phyloP scores from a whole-genome alignment of 2,329 filamentous ascomycete genomes.

The Xylariaceae sp. region DNA sequence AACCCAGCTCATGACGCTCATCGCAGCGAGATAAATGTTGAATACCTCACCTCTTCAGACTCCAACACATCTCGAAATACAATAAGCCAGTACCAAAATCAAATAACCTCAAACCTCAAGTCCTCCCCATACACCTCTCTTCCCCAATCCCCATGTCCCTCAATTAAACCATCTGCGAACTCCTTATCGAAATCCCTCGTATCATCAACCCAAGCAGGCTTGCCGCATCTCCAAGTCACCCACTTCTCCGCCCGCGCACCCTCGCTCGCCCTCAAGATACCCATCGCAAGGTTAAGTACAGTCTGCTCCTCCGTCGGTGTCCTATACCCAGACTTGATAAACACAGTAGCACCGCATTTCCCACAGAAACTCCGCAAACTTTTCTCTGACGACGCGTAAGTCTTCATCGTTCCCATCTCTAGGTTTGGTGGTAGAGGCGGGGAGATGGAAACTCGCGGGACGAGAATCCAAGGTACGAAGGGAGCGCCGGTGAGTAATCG shows the following conservation, averaged over 20 bases:
- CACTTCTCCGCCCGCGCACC: conserved; percentile 35
- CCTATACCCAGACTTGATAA: conserved; percentile 32
- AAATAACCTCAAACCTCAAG: conserved; percentile 12
- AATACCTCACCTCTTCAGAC: too few relatives aligned
- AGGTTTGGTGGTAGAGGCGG: conserved; percentile 34
- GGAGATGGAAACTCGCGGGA: conserved; percentile 37
- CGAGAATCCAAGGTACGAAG: conserved; percentile 41
- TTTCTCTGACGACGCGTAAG: conserved; percentile 32
- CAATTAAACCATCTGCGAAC: conserved; percentile 35
- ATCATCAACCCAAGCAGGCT: conserved; percentile 35
- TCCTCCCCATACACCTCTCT: conserved; percentile 33
- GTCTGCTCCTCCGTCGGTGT: conserved; percentile 30
- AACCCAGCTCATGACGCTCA: too few relatives aligned
- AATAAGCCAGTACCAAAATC: too few relatives aligned
- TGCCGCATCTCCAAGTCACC: conserved; percentile 44
- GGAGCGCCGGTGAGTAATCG: conserved; percentile 42
- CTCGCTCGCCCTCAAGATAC: conserved; percentile 44
- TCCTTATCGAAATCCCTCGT: conserved; percentile 33
- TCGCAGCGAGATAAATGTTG: too few relatives aligned
- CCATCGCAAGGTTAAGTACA: conserved; percentile 21
- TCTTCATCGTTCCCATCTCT: not conserved
- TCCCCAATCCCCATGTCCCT: conserved; percentile 40
- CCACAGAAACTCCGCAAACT: conserved; percentile 46
- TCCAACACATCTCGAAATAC: too few relatives aligned
- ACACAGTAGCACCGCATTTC: conserved; percentile 44